Evolutionary conservation across 1,139 yeast genomes (phyloP), one percentile per base, ranked within the genome.

Genomic region (Saccharomyces hybrid): DNA sequence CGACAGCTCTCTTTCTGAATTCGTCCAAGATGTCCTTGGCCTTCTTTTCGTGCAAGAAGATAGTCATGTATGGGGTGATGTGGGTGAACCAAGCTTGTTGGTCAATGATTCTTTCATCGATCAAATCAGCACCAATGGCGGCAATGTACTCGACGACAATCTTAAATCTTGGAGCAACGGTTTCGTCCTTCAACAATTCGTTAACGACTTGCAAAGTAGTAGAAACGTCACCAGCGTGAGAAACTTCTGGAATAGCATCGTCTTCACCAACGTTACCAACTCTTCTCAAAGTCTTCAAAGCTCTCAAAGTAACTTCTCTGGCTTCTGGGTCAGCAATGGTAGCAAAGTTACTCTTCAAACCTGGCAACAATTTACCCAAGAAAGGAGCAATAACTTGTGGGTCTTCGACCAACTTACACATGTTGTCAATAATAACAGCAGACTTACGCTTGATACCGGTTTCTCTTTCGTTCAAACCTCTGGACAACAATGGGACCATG

Each of bases 271-370:
- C 89, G 76, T 86, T 91, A 87, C 98, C 99, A 71, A 93, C 99
- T 83, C 98, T 90, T 84, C 88, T 89, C 76, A 93, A 86, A 69
- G 99, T 93, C 85, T 79, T 85, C 78, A 93, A 83, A 71, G 96
- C 99, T 82, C 98, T 91, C 73, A 82, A 80, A 70, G 99, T 93
- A 73, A 93, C 98, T 63, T 88, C 95, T 83, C 99, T 95, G 67
- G 98, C 99, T 81, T 93, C 99, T 73, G 99, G 99, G 79, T 93
- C 99, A 74, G 99, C 99, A 80, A 93, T 89, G 80, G 88, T 89
- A 73, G 88, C 78, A 79, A 85, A 84, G 88, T 93, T 93, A 74
- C 84, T 75, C 84, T 89, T 88, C 77, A 93, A 83, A 71, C 97
- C 89, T 75, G 99, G 99, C 81, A 89, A 87, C 73, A 93, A 84